Conservation (phyloP, 2,329 filamentous ascomycete species). For the Penicillium sp. region DNA sequence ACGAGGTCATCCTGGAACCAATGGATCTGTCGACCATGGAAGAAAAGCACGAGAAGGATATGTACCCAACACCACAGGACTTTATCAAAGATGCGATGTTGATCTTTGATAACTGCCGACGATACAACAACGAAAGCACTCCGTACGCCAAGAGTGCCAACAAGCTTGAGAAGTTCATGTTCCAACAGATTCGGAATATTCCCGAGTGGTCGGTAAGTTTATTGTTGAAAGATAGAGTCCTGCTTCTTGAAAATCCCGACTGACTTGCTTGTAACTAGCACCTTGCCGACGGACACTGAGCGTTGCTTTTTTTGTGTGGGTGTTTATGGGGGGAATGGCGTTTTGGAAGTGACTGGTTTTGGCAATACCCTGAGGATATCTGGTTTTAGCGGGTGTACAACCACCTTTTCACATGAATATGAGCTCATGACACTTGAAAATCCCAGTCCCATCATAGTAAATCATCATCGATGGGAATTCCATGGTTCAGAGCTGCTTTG, state of each 20-base stretch:
- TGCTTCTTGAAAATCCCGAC: constrained; percentile 12
- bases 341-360: constrained; percentile 15
- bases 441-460: background rate
- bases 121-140: constrained; percentile 95
- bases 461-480: too few relatives aligned
- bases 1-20: constrained; percentile 95
- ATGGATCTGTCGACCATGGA: constrained; percentile 99
- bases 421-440: constrained; percentile 8
- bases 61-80: constrained; percentile 88
- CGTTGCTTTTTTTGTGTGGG: constrained; percentile 13
- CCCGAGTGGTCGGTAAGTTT: constrained; percentile 79
- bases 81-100: constrained; percentile 87
- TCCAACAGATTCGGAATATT: constrained; percentile 85
- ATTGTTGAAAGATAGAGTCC: background rate
- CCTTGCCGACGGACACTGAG: constrained; percentile 41
- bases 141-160: constrained; percentile 94
- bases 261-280: constrained; percentile 33
- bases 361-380: constrained; percentile 26
- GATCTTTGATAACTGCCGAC: constrained; percentile 91
- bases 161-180: constrained; percentile 93
- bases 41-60: constrained; percentile 87
- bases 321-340: constrained; percentile 21
- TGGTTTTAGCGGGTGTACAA: constrained; percentile 8
- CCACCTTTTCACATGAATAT: constrained; percentile 4
- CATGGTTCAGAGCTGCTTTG: background rate